Evolutionary conservation across 1,284 basidiomycete genomes (phyloP).

Genomic region (Cutaneotrichosporon curvatum): DNA sequence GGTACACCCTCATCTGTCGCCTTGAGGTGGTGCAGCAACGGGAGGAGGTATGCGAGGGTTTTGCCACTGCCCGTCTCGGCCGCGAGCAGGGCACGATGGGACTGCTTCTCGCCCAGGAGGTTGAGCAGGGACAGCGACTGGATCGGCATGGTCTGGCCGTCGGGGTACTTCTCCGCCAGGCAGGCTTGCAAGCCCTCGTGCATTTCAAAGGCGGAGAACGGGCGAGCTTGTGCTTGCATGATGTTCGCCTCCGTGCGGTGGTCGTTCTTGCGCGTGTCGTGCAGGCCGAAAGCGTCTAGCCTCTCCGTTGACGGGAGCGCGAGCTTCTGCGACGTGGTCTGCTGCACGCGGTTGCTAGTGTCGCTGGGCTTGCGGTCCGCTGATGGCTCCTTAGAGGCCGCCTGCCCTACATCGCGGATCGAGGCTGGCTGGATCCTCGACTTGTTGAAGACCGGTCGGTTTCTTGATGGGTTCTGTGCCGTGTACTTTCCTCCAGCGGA

Average conservation of each 20-base stretch:
- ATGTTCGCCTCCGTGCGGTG: constrained; percentile 5
- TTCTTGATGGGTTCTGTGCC: too few species aligned
- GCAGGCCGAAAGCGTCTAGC: background rate
- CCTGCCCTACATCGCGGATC: too few species aligned
- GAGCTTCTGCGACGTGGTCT: constrained; percentile 3
- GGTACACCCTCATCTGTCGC: constrained; percentile 31
- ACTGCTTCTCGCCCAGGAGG: constrained; percentile 44
- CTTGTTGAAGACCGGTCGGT: too few species aligned
- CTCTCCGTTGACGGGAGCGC: background rate
- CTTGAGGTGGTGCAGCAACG: constrained; percentile 70
- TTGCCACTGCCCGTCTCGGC: constrained; percentile 86
- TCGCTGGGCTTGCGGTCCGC: too few species aligned
- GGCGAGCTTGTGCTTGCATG: constrained; percentile 11
- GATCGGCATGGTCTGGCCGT: constrained; percentile 56
- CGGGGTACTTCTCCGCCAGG: constrained; percentile 53
- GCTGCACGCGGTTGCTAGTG: background rate
- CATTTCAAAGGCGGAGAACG: constrained; percentile 42
- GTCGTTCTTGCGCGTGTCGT: background rate
- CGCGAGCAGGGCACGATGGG: constrained; percentile 56
- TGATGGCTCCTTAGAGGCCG: too few species aligned
- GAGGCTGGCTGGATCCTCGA: too few species aligned
- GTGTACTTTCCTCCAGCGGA: too few species aligned
- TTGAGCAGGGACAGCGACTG: constrained; percentile 63
- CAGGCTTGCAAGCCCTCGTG: constrained; percentile 56
- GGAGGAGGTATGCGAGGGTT: constrained; percentile 79